phyloP scores from a whole-genome alignment of 2,329 filamentous ascomycete genomes.

The Paracamarosporium sp. region DNA sequence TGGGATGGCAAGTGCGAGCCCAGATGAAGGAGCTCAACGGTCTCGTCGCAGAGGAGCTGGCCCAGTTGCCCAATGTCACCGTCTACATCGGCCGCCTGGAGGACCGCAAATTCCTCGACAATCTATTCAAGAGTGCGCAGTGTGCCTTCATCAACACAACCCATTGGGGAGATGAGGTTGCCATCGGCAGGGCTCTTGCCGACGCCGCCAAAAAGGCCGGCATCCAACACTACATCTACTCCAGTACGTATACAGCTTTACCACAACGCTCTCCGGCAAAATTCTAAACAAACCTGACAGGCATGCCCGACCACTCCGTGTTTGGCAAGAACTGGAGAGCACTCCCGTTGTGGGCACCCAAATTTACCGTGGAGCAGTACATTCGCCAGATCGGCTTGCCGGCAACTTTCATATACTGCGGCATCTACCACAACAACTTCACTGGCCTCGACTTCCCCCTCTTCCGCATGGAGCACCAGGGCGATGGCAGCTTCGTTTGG shows the following conservation, averaged over 20 bases:
- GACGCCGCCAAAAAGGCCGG: conserved; percentile 86
- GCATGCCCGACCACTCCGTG: conserved; percentile 89
- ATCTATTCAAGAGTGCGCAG: conserved; percentile 83
- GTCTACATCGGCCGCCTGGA: conserved; percentile 70
- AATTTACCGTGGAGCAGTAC: conserved; percentile 92
- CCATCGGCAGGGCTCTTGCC: conserved; percentile 85
- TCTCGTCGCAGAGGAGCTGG: conserved; percentile 86
- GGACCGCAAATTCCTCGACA: conserved; percentile 76
- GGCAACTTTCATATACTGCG: conserved; percentile 92
- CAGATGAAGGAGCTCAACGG: conserved; percentile 88
- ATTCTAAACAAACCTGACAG: background rate
- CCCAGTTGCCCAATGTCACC: conserved; percentile 80
- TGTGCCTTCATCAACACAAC: conserved; percentile 98
- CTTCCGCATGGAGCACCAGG: conserved; percentile 90
- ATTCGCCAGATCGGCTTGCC: conserved; percentile 81
- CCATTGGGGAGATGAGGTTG: conserved; percentile 92
- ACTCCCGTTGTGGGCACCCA: conserved; percentile 88
- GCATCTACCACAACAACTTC: conserved; percentile 99
- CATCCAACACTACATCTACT: conserved; percentile 93
- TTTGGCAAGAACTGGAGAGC: conserved; percentile 80
- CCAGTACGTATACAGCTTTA: conserved; percentile 57
- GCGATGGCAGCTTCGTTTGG: conserved; percentile 89
- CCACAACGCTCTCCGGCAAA: background rate
- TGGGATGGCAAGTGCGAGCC: conserved; percentile 91
- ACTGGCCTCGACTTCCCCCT: conserved; percentile 90